A percentile compares a stretch with the other conserved stretches of the same genome.
Conservation (phyloP, 148 eudicot species). For the Polygonum maritimum region DNA sequence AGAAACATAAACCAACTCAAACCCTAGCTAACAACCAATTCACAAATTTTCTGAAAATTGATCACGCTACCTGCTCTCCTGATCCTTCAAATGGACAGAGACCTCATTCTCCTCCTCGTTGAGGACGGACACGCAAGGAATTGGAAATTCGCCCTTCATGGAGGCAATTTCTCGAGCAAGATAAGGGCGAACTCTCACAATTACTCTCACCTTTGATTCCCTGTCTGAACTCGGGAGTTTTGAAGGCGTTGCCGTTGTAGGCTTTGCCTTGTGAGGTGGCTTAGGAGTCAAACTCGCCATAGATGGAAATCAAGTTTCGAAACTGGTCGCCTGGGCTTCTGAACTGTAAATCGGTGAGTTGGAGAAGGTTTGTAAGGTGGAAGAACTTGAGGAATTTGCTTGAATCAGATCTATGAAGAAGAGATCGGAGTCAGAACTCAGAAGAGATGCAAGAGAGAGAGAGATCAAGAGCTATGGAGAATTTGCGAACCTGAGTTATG, state of each 20-base stretch:
- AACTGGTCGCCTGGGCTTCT: background rate
- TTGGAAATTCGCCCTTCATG: slow-evolving; percentile 15
- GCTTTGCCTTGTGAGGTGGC: slow-evolving; percentile 4
- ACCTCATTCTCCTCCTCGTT: slow-evolving; percentile 34
- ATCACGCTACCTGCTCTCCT: slow-evolving; percentile 37
- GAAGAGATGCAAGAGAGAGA: no score
- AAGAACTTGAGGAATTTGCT: background rate
- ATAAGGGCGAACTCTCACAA: slow-evolving; percentile 70
- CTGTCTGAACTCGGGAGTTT: slow-evolving; percentile 16
- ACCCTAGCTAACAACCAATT: background rate
- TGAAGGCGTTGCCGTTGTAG: slow-evolving; percentile 26
- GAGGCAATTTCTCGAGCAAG: slow-evolving; percentile 39
- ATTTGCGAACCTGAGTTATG: background rate
- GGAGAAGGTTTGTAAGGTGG: background rate
- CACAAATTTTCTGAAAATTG: slow-evolving; percentile 1
- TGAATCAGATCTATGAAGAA: background rate
- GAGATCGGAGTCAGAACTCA: background rate
- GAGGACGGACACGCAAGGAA: slow-evolving; percentile 43
- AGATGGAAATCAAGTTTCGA: background rate
- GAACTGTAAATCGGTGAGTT: background rate
- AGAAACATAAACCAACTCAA: background rate
- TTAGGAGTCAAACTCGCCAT: background rate
- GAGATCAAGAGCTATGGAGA: background rate
- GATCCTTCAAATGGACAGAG: slow-evolving; percentile 68
- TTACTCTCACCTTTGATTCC: slow-evolving; percentile 57